A percentile compares a stretch with the other conserved stretches of the same genome.
Evolutionary conservation across 805 yeast species (phyloP).

Genomic region (Kodamaea jinghongensis): DNA sequence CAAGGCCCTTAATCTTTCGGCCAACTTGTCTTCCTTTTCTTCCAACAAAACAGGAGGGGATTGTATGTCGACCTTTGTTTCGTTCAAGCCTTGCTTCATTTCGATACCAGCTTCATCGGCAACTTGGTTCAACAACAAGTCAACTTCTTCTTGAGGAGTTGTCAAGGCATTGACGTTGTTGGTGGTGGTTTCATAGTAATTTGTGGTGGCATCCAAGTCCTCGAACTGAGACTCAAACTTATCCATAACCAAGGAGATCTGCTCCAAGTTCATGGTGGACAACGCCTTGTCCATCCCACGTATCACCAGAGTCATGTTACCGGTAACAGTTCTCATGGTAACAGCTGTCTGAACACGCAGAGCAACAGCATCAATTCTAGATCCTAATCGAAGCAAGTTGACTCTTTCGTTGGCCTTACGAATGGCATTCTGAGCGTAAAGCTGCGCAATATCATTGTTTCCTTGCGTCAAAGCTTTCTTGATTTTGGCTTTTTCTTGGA

Average conservation of each 20-base stretch:
- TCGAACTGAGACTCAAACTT: constrained; percentile 95
- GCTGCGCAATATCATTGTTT: constrained; percentile 85
- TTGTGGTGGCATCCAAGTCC: constrained; percentile 89
- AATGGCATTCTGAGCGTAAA: constrained; percentile 95
- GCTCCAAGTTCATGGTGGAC: constrained; percentile 92
- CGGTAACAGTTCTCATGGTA: constrained; percentile 93
- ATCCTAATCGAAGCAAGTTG: constrained; percentile 75
- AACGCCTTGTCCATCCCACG: constrained; percentile 95
- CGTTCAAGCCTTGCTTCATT: constrained; percentile 77
- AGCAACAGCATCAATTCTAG: constrained; percentile 94
- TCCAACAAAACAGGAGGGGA: constrained; percentile 47
- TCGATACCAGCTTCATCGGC: constrained; percentile 98
- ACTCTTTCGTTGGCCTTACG: constrained; percentile 85
- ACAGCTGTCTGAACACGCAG: constrained; percentile 96
- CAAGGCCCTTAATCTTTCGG: constrained; percentile 85
- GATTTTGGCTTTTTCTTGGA: constrained; percentile 79
- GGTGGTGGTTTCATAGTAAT: constrained; percentile 89
- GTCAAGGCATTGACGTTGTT: constrained; percentile 81
- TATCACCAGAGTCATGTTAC: constrained; percentile 90
- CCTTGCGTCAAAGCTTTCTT: constrained; percentile 87
- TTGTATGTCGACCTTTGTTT: constrained; percentile 50
- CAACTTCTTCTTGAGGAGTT: constrained; percentile 95
- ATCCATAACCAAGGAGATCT: constrained; percentile 93
- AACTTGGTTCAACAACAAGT: constrained; percentile 80
- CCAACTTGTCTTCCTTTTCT: constrained; percentile 82